Percentiles rank a stretch among this genome's conserved stretches.
These are phyloP conservation scores for Pseudocohnilembus persalinus DNA, from an alignment of 169 alveolate genomes.

Conservation along the genomic window DNA sequence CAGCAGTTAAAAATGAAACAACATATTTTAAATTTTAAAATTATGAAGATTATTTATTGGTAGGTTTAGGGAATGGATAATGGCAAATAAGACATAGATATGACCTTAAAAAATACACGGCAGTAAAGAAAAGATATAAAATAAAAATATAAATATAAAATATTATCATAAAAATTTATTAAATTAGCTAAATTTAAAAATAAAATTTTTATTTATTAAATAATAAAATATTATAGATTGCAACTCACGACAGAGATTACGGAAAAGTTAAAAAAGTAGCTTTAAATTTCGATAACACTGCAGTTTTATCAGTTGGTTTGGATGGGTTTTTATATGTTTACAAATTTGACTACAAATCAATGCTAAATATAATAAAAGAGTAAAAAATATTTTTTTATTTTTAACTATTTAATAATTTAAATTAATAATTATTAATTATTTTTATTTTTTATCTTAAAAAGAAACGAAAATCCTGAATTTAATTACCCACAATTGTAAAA, in stretches of 20 bases:
- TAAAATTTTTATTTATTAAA: too few species aligned
- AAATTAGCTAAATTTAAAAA: too few species aligned
- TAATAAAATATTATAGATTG: not conserved
- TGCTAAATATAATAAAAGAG: constrained; percentile 27
- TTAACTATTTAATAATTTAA: too few species aligned
- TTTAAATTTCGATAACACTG: constrained; percentile 54
- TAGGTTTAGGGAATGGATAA: constrained; percentile 74
- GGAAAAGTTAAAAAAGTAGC: constrained; percentile 57
- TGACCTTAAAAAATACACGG: constrained; percentile 46
- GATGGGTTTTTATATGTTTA: constrained; percentile 73
- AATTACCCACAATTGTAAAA: constrained; percentile 19
- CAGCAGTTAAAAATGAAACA: constrained; percentile 56
- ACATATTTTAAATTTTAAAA: constrained; percentile 52
- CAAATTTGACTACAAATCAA: constrained; percentile 50
- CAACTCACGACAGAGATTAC: constrained; percentile 64
- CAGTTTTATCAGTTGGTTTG: constrained; percentile 57
- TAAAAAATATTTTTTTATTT: too few species aligned
- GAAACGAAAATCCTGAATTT: constrained; percentile 15
- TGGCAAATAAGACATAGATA: constrained; percentile 63
- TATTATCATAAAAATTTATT: too few species aligned
- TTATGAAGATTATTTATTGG: constrained; percentile 55
- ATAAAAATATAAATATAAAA: too few species aligned
- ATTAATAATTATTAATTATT: too few species aligned
- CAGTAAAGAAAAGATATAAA: constrained; percentile 27
- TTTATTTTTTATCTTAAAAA: too few species aligned